Evolutionary conservation across 345 rosid genomes (phyloP).

Genomic region (Gossypium arboreum): DNA sequence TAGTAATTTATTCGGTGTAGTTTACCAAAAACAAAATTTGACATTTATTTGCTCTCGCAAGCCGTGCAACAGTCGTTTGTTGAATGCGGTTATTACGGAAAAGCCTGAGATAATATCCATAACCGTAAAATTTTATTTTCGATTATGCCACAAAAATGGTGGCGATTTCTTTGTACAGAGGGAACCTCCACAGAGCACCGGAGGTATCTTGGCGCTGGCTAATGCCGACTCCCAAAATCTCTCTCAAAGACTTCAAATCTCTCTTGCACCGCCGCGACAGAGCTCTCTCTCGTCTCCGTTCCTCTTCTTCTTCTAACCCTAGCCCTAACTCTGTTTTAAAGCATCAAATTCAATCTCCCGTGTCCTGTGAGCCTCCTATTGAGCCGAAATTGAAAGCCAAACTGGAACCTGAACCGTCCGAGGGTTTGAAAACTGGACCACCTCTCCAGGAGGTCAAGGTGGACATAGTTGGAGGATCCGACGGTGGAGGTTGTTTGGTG

Average conservation of each 20-base stretch:
- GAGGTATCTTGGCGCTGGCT: conserved; percentile 76
- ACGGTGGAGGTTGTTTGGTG: conserved; percentile 18
- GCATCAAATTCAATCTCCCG: conserved; percentile 10
- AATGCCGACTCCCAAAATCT: conserved; percentile 55
- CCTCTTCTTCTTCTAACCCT: conserved; percentile 19
- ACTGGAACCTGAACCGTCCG: neutral
- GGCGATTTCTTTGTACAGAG: conserved; percentile 87
- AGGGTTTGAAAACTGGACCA: conserved; percentile 17
- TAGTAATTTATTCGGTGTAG: no score
- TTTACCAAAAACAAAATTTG: no score
- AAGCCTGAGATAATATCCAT: neutral
- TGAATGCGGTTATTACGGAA: neutral
- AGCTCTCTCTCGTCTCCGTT: conserved; percentile 53
- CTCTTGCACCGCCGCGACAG: conserved; percentile 61
- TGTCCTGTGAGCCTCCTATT: conserved; percentile 10
- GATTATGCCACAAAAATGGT: conserved; percentile 39
- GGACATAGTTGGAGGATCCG: conserved; percentile 17
- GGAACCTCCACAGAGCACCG: conserved; percentile 80
- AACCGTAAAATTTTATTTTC: neutral
- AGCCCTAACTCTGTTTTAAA: conserved; percentile 9
- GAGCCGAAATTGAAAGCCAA: conserved; percentile 23
- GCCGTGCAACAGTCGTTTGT: neutral
- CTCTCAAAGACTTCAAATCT: conserved; percentile 58
- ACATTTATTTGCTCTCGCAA: no score
- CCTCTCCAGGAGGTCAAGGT: conserved; percentile 12